Evolutionary conservation across 169 alveolate species (phyloP).

Genomic region (Miamiensis avidus): DNA sequence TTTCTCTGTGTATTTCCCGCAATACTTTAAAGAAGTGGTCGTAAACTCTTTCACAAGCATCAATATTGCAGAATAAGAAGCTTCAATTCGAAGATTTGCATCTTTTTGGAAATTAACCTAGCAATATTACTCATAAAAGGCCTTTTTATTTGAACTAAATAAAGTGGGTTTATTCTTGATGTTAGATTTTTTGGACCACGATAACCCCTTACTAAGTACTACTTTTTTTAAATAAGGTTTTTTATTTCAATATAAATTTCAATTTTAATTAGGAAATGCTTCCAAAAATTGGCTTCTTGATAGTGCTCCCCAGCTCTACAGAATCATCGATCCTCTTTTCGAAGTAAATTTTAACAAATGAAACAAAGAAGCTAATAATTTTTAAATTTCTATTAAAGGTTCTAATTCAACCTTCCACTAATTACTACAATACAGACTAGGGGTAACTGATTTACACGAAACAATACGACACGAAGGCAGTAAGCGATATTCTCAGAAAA

Average conservation of each 20-base stretch:
- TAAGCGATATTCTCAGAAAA: conserved; percentile 44
- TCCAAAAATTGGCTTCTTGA: conserved; percentile 49
- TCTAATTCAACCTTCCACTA: conserved; percentile 25
- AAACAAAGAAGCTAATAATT: too few species aligned
- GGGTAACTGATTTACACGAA: conserved; percentile 38
- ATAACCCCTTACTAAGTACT: conserved; percentile 48
- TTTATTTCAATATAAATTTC: too few species aligned
- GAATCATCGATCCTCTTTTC: conserved; percentile 51
- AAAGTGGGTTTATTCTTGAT: conserved; percentile 45
- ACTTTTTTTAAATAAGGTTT: too few species aligned
- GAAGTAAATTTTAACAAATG: conserved; percentile 6
- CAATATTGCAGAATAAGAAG: conserved; percentile 19
- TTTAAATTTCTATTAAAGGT: neutral
- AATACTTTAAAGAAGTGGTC: conserved; percentile 46
- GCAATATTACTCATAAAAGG: conserved; percentile 2
- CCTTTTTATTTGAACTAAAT: conserved; percentile 13
- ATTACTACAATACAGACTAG: conserved; percentile 37
- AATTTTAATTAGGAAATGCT: conserved; percentile 31
- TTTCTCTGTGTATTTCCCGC: conserved; percentile 42
- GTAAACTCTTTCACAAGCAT: conserved; percentile 31
- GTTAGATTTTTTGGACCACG: conserved; percentile 52
- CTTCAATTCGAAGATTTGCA: conserved; percentile 47
- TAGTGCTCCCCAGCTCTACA: conserved; percentile 35
- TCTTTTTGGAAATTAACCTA: conserved; percentile 50
- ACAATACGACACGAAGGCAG: conserved; percentile 39